Percentiles rank a stretch among this genome's conserved stretches.
These are phyloP conservation scores for Cercospora janseana DNA, from an alignment of 2,329 filamentous ascomycete genomes.

Conservation along the genomic window DNA sequence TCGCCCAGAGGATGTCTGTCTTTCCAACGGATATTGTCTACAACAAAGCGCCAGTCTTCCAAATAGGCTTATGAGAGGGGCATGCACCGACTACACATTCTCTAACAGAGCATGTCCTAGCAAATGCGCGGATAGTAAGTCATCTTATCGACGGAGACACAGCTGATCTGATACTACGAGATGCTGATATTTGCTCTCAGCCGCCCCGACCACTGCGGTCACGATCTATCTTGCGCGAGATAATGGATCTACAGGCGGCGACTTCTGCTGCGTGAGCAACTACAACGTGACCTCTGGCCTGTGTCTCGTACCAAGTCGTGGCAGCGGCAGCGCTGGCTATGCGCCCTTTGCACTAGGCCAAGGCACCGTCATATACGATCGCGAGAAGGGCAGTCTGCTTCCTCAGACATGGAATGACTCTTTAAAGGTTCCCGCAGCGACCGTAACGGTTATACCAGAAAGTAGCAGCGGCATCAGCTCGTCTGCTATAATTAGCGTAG, in stretches of 20 bases:
- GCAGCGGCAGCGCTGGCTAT: too few relatives aligned
- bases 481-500: conserved; percentile 17
- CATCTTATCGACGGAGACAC: not conserved
- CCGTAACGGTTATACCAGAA: not conserved
- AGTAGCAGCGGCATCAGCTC: not conserved
- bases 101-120: conserved; percentile 15
- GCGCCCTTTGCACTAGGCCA: conserved; percentile 15
- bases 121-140: conserved; percentile 13
- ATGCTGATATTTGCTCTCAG: not conserved
- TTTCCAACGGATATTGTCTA: conserved; percentile 20
- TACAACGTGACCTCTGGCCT: conserved; percentile 17
- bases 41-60: conserved; percentile 9
- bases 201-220: conserved; percentile 6
- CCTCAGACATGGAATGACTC: conserved; percentile 9
- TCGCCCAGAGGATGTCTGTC: conserved; percentile 11
- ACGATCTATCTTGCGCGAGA: conserved; percentile 21
- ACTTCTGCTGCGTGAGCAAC: conserved; percentile 19
- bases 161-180: too few relatives aligned
- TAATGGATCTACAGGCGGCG: conserved; percentile 12
- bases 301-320: conserved; percentile 11
- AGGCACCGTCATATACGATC: conserved; percentile 20
- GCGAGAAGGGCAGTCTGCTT: conserved; percentile 18
- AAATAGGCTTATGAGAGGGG: conserved; percentile 18
- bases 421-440: not conserved
- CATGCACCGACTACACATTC: conserved; percentile 20